Base-by-base conservation (phyloP, 331 rosid species). In the Quercus tomentella region DNA sequence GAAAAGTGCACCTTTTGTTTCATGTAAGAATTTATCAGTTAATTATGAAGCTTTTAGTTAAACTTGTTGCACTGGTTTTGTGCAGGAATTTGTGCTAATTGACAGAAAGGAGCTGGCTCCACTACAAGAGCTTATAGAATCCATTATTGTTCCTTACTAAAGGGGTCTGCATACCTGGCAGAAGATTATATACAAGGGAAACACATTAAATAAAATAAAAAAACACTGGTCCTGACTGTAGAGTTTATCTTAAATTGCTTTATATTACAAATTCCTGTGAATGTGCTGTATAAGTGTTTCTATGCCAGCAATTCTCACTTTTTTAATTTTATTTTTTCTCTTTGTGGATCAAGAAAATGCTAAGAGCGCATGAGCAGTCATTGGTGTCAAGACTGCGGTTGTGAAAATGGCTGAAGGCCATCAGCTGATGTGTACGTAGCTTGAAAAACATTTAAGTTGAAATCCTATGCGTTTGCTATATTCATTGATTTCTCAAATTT, bases 61-160 rank as follows among this genome's bases (percentile, higher is more conserved):
- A 56, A 9, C 60, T 17, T 28, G 25, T 33, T 7, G 43, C 16
- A 78, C 16, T 83, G 68, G 74, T 51, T 23, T 70, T 76, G 18
- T 84, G 82, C 92, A 96, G 99, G 99, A 96, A 86, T 96, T 96
- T 75, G 97, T 84, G 76, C 92, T 96, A 86, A 88, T 96, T 51
- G 99, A 96, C 91, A 96, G 91, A 86, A 96, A 89, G 88, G 99
- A 93, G 91, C 87, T 96, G 89, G 98, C 99, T 78, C 99, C 99
- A 51, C 99, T 96, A 63, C 99, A 96, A 78, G 99, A 96, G 89
- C 98, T 96, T 78, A 92, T 96, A 74, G 99, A 96, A 76, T 92
- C 99, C 80, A 96, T 96, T 56, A 70, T 92, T 22, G 90, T 93
- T 84, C 94, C 98, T 49, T 96, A 93, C 77, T 96, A 79, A 91